These are phyloP conservation scores for Plectosphaerella cucumerina DNA, from an alignment of 2,329 filamentous ascomycete species.

Conservation along the genomic window DNA sequence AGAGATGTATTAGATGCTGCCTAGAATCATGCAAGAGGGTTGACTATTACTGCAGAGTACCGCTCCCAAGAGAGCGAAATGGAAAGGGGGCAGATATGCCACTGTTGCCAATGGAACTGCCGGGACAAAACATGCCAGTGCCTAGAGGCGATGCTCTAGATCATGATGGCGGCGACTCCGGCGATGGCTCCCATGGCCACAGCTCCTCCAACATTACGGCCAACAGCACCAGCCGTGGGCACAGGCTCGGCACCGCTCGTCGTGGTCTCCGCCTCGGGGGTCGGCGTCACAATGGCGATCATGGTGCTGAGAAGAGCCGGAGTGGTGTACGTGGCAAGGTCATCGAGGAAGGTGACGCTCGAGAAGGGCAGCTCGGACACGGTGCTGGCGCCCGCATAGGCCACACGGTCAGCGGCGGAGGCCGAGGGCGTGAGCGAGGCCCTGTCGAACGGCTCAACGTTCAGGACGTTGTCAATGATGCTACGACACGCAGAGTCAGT, in stretches of 20 bases:
- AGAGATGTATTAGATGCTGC: too few relatives aligned
- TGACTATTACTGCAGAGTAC: too few relatives aligned
- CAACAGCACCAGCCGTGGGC: not conserved
- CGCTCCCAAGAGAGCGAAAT: too few relatives aligned
- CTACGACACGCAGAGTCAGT: too few relatives aligned
- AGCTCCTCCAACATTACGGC: not conserved
- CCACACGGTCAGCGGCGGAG: slow-evolving; percentile 17
- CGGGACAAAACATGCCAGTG: too few relatives aligned
- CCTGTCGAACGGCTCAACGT: slow-evolving; percentile 20
- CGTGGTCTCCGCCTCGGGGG: slow-evolving; percentile 1
- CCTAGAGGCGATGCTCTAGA: not conserved
- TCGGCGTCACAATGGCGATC: slow-evolving; percentile 14
- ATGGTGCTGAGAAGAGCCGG: slow-evolving; percentile 20
- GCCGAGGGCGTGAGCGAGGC: slow-evolving; percentile 16
- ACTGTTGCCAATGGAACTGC: too few relatives aligned
- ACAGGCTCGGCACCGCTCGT: not conserved
- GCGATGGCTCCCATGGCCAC: not conserved
- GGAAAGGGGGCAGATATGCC: too few relatives aligned
- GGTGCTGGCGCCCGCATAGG: slow-evolving; percentile 18
- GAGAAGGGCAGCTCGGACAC: slow-evolving; percentile 22
- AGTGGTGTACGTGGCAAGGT: slow-evolving; percentile 19
- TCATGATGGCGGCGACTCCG: not conserved
- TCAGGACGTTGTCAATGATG: slow-evolving; percentile 16
- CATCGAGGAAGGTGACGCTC: slow-evolving; percentile 14
- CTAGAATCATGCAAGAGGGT: too few relatives aligned